Evolutionary conservation across 164 flowering plant species (phyloP), one percentile per base, ranked within the genome.

Genomic region (Amborella trichopoda): DNA sequence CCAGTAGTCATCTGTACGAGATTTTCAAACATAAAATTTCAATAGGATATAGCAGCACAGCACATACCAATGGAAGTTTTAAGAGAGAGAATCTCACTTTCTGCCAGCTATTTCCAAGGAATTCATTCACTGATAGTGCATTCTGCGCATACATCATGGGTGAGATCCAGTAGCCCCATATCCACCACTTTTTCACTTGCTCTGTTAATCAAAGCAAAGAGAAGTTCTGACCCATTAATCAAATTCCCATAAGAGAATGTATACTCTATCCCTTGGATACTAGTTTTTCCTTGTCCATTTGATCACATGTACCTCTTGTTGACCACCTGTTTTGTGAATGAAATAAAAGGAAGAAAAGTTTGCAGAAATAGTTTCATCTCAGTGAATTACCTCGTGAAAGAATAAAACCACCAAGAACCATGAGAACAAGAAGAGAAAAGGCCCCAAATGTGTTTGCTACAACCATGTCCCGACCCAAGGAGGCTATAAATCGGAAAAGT

Each of bases 91-190:
- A 0, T 24, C 46, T 51, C 25, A 51, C 55, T 24, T 51, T 33
- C 12, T 16, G 40, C 98, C 98, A 91, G 53, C 96, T 76, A 0
- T 91, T 74, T 46, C 96, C 80, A 53, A 54, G 59, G 71, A 91
- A 64, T 66, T 91, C 96, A 53, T 81, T 91, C 12, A 77, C 73
- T 0, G 74, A n/a, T 1, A 83, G 10, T 41, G 95, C 81, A 63
- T 77, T 81, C 68, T 50, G 79, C 41, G 61, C 68, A 47, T 91
- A 91, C 5, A 75, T 44, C 54, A 91, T 4, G 21, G 96, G 98
- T 12, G 95, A 83, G 24, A 68, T 14, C 93, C 93, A 83, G 48
- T 73, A 77, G 37, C 76, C 98, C 98, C 98, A 91, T 6, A 48
- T 28, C 88, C 85, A 86, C 97, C 95, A 85, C 6, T 46, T 49